Base-by-base conservation (phyloP, 1,284 basidiomycete species). In the Microstroma glucosiphilum region DNA sequence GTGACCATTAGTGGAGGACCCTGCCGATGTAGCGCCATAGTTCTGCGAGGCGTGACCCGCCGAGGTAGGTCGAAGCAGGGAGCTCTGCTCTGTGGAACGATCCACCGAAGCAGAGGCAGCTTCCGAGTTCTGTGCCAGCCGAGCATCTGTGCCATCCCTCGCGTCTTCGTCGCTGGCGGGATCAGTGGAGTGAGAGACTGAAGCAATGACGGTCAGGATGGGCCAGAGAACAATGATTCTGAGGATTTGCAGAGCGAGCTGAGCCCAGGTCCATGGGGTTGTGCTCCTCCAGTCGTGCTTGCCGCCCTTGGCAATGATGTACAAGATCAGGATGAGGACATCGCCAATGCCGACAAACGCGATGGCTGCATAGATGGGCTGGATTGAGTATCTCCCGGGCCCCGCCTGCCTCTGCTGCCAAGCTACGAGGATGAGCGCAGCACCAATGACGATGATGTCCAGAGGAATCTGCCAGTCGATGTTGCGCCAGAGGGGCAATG, bases 191-290 rank as follows among this genome's bases (percentile, higher is more conserved):
- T 17, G 15, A 4, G 59, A 60, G 46, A 40, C 59, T 7, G n/a
- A 23, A 11, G 26, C 59, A 26, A 19, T 26, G 23, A 75, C 60
- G 63, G 65, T 63, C 48, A 71, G 61, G 7, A 71, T 40, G 6
- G 74, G 72, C 23, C 70, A 72, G 60, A 75, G 60, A 6, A 76
- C 58, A 12, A 75, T 13, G 19, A 75, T 49, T 26, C 76, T 65
- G n/a, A 69, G 58, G 46, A 67, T 62, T 49, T 71, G 51, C 40
- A 78, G 56, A 15, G 43, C 67, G 25, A 78, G 64, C 56, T 78
- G 76, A 6, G 65, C 65, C 30, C 69, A 61, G 11, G 66, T 64
- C 71, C 74, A 76, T 15, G 60, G 42, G n/a, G 62, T 63, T 17
- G 68, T 65, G 21, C 13, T 25, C 51, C 25, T 54, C 51, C 51